phyloP scores from a whole-genome alignment of 2,329 filamentous ascomycete genomes.

The Diaporthe velutina region DNA sequence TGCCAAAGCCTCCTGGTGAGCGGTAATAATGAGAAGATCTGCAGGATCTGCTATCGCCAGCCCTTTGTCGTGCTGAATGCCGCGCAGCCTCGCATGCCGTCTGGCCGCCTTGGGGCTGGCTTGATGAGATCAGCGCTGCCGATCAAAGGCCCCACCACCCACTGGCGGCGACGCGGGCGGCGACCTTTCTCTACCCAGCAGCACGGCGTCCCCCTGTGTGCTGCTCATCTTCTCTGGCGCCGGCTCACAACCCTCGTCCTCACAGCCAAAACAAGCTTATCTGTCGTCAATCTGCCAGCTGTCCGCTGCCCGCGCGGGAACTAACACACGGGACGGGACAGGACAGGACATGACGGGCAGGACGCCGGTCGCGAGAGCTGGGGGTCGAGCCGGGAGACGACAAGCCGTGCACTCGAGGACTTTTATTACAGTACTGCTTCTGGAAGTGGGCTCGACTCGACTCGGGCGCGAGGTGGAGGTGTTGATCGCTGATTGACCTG shows the following conservation, averaged over 20 bases:
- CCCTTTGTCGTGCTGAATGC: slow-evolving; percentile 23
- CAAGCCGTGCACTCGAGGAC: not conserved
- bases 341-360: slow-evolving; percentile 10
- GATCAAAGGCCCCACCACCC: slow-evolving; percentile 28
- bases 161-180: slow-evolving; percentile 12
- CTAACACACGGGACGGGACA: slow-evolving; percentile 8
- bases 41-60: not conserved
- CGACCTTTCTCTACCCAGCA: not conserved
- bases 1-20: not conserved
- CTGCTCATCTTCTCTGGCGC: not conserved
- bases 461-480: not conserved
- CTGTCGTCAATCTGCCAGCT: slow-evolving; percentile 38
- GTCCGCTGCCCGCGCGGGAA: slow-evolving; percentile 24
- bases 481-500: slow-evolving; percentile 5
- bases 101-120: slow-evolving; percentile 22
- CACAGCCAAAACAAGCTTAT: slow-evolving; percentile 31
- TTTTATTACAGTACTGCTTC: slow-evolving; percentile 4
- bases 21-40: slow-evolving; percentile 6
- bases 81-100: slow-evolving; percentile 11
- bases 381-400: not conserved
- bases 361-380: not conserved
- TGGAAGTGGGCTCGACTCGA: slow-evolving; percentile 1
- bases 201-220: not conserved
- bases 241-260: not conserved
- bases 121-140: slow-evolving; percentile 21